Evolutionary conservation across 192 early-diverging fungal genomes (phyloP), one percentile per base, ranked within the genome.

Genomic region (Dispira simplex): DNA sequence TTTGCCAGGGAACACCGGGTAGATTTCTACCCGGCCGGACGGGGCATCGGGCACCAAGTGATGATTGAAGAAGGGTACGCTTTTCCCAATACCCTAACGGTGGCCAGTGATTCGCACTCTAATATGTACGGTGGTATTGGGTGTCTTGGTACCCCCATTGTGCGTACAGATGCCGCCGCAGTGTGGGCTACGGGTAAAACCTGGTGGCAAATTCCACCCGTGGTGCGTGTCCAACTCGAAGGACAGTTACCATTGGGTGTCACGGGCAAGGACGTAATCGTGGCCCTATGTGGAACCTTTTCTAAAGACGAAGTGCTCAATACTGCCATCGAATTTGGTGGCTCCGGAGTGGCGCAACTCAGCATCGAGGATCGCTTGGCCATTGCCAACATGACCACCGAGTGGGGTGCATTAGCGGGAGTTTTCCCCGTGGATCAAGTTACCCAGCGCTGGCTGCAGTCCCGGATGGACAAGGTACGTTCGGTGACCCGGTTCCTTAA

Each of bases 81-180:
- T 3, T 93, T 93, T 71, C 96, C 96, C 1, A 75, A 83, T 58
- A 87, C 93, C 11, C 82, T 99, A 76, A 90, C 91, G 23, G 94
- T 99, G 5, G 96, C 93, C 1, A 95, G 92, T 1, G 96, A 99
- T 73, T 99, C 96, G 9, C 96, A 99, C 69, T 97, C 96, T 6
- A 99, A 99, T 77, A 99, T 97, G 92, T 99, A 99, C 73, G 96
- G 96, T 46, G 96, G 94, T 66, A 86, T 99, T 64, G 93, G 93
- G 43, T 82, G 84, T 54, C 76, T 99, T 57, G 96, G 96, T 46
- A 97, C 96, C 26, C 96, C 96, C 20, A 88, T 99, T 56, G 96
- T 99, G 45, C 83, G 96, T 28, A 99, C 96, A 9, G 96, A 99
- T 68, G 96, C 96, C 0, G 96, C 96, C 0, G 90, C 96, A 1